Conservation (phyloP, 2,329 filamentous ascomycete genomes). For the Lecanicillium sp. region DNA sequence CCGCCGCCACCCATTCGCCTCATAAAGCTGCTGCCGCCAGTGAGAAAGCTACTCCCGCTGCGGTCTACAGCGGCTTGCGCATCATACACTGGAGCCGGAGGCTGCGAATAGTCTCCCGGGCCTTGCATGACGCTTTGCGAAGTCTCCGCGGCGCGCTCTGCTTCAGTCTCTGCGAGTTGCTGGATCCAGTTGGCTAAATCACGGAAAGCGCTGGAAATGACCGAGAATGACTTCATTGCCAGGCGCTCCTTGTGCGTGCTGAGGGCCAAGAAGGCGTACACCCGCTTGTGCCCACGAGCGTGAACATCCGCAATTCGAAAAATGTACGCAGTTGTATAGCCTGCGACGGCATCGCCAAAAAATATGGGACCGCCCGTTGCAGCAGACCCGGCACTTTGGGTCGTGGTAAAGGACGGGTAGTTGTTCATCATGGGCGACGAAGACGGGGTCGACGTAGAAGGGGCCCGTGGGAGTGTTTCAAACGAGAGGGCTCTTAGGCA, state of each 20-base stretch:
- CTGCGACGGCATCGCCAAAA: constrained; percentile 57
- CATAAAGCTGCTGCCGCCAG: constrained; percentile 47
- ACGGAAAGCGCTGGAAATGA: constrained; percentile 54
- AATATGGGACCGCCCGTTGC: constrained; percentile 60
- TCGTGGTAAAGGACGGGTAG: constrained; percentile 45
- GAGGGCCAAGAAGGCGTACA: constrained; percentile 60
- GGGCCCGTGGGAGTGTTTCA: constrained; percentile 54
- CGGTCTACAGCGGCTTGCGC: constrained; percentile 26
- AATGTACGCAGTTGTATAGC: constrained; percentile 63
- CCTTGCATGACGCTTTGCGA: constrained; percentile 30
- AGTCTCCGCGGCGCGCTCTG: constrained; percentile 45
- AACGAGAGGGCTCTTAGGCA: constrained; percentile 60
- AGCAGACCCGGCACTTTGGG: constrained; percentile 44
- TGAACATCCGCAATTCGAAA: constrained; percentile 63
- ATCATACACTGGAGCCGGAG: constrained; percentile 20
- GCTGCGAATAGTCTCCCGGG: constrained; percentile 19
- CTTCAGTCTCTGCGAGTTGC: constrained; percentile 54
- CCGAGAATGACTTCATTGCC: constrained; percentile 59
- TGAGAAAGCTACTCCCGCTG: constrained; percentile 48
- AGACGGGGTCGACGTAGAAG: constrained; percentile 32
- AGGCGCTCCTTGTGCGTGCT: constrained; percentile 57
- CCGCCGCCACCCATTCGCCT: constrained; percentile 51
- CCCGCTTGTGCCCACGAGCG: constrained; percentile 59
- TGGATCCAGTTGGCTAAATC: constrained; percentile 60
- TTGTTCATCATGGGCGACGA: constrained; percentile 26